Percentiles rank a stretch among this genome's conserved stretches.
Conservation (phyloP, 768 basidiomycete species). For the Mycena latifolia region DNA sequence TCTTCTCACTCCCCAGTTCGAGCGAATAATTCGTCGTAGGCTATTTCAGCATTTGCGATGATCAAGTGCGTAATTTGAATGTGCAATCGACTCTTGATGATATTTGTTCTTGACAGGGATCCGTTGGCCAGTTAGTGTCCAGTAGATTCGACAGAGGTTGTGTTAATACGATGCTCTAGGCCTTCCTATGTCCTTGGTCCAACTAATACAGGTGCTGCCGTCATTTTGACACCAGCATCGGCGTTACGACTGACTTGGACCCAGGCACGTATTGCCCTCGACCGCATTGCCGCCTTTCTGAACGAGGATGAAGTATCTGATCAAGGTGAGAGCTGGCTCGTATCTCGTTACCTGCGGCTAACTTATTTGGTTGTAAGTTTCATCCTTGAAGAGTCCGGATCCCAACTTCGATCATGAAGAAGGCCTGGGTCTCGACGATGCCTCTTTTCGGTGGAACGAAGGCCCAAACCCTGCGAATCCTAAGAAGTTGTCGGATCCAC, state of each 20-base stretch:
- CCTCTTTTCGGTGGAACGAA: slow-evolving; percentile 74
- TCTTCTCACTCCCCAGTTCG: background rate
- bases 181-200: slow-evolving; percentile 31
- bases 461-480: slow-evolving; percentile 36
- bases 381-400: slow-evolving; percentile 60
- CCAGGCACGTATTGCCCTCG: slow-evolving; percentile 71
- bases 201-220: background rate
- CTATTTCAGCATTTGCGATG: slow-evolving; percentile 89
- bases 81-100: too few relatives aligned
- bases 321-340: slow-evolving; percentile 47
- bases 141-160: too few relatives aligned
- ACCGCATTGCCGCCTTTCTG: slow-evolving; percentile 76
- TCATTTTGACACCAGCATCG: too few relatives aligned
- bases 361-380: slow-evolving; percentile 44
- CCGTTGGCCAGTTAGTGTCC: too few relatives aligned
- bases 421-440: slow-evolving; percentile 66
- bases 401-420: slow-evolving; percentile 45
- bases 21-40: slow-evolving; percentile 50
- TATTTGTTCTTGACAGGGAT: too few relatives aligned
- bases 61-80: slow-evolving; percentile 80
- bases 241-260: too few relatives aligned
- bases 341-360: too few relatives aligned
- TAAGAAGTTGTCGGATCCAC: too few relatives aligned
- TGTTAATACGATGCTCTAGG: slow-evolving; percentile 57
- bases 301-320: slow-evolving; percentile 77